A percentile compares a stretch with the other conserved stretches of the same genome.
Evolutionary conservation across 2,329 filamentous ascomycete species (phyloP).

Genomic region (Emydomyces testavorans): DNA sequence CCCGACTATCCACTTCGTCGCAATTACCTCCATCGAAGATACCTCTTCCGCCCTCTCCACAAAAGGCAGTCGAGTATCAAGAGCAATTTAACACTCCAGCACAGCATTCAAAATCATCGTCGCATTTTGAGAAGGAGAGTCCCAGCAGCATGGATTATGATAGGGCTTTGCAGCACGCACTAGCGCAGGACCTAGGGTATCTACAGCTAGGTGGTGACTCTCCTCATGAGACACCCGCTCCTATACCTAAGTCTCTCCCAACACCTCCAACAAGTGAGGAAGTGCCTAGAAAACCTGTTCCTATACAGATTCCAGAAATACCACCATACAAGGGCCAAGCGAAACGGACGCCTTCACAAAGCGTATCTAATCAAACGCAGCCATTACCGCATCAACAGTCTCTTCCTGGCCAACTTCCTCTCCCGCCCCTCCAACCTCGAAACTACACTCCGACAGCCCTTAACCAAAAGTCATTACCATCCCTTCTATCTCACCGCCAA

Average conservation of each 20-base stretch:
- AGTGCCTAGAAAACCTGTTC: constrained; percentile 20
- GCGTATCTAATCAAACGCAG: constrained; percentile 12
- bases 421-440: constrained; percentile 22
- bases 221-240: constrained; percentile 17
- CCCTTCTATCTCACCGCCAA: not conserved
- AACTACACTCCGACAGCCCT: constrained; percentile 16
- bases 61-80: constrained; percentile 40
- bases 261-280: constrained; percentile 14
- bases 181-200: constrained; percentile 33
- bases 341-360: constrained; percentile 17
- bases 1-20: constrained; percentile 21
- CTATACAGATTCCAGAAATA: constrained; percentile 25
- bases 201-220: constrained; percentile 27
- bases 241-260: constrained; percentile 13
- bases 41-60: constrained; percentile 49
- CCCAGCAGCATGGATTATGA: constrained; percentile 33
- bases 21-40: constrained; percentile 46
- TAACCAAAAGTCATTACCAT: constrained; percentile 5
- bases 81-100: constrained; percentile 36
- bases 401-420: constrained; percentile 19
- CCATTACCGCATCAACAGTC: constrained; percentile 14
- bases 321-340: constrained; percentile 25
- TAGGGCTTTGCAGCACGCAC: constrained; percentile 31
- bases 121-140: constrained; percentile 24
- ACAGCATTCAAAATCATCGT: constrained; percentile 33